Evolutionary conservation across 129 eudicot genomes (phyloP), one percentile per base, ranked within the genome.

Genomic region (Escallonia rubra): DNA sequence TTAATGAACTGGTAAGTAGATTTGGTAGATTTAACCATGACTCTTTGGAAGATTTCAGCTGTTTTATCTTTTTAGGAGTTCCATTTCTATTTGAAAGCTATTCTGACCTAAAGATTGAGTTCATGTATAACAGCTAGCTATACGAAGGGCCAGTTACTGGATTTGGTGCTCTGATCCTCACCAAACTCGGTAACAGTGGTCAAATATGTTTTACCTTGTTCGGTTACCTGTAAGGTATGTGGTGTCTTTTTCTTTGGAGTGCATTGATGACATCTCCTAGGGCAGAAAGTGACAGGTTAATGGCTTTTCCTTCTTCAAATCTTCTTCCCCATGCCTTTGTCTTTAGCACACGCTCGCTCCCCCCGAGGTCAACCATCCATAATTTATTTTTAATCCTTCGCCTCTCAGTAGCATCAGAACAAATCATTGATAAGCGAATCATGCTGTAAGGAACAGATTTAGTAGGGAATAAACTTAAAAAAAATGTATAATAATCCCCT

Each of bases 211-310:
- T 9, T 46, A 5, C 8, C 50, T 46, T 46, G 50, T 52, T 52
- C n/a, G 1, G 55, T 47, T 63, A 64, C 69, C 69, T 47, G 57
- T 46, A 64, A 44, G 69, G 69, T 14, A 64, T 64, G 69, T 64
- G 69, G 55, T 43, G 5, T 41, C 13, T 64, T 46, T 64, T 64
- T 7, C 16, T 46, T 47, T 45, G 55, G 7, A 64, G 57, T 15
- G 69, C 57, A 13, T 45, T 4, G 41, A 64, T 64, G 54, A 64
- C 69, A 64, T 64, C 69, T 47, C 69, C 69, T 4, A 64, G 69
- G 9, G 69, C 55, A 16, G 69, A 64, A 15, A 64, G 48, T 5
- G 69, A 64, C 10, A 44, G 16, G 10, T 64, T 64, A 16, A 64
- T 64, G 39, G 54, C 54, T 23, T 64, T 45, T 44, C 55, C 69